Percentiles rank a stretch among this genome's conserved stretches.
Conservation (phyloP, 371 early-diverging fungal genomes). For the Haplosporangium sp. region DNA sequence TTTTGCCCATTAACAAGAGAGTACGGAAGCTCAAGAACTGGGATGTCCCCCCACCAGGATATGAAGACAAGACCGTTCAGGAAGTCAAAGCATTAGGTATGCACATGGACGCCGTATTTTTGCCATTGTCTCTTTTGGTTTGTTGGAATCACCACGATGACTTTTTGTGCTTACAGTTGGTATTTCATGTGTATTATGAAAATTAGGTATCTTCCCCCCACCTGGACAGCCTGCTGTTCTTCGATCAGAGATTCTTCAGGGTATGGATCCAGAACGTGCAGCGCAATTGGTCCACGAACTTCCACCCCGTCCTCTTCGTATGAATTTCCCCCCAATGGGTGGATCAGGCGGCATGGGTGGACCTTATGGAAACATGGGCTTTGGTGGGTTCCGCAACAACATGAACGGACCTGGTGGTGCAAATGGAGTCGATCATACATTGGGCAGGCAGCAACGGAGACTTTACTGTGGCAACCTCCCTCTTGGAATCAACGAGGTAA, state of each 20-base stretch:
- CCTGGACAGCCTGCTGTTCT: constrained; percentile 87
- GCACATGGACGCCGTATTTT: background rate
- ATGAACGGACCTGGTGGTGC: constrained; percentile 29
- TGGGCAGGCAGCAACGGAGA: constrained; percentile 79
- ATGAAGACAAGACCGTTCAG: constrained; percentile 87
- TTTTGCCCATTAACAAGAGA: constrained; percentile 84
- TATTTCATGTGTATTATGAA: background rate
- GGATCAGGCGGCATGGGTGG: constrained; percentile 31
- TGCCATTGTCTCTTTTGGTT: background rate
- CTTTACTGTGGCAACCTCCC: constrained; percentile 96
- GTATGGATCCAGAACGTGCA: constrained; percentile 58
- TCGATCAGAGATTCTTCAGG: constrained; percentile 63
- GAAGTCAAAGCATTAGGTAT: constrained; percentile 93
- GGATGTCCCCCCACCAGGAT: constrained; percentile 95
- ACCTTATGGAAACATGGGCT: constrained; percentile 41
- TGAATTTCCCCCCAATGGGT: constrained; percentile 51
- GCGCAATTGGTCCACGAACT: constrained; percentile 54
- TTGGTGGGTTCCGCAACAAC: constrained; percentile 51
- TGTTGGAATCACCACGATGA: background rate
- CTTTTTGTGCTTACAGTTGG: background rate
- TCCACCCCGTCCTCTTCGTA: constrained; percentile 53
- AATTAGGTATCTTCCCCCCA: constrained; percentile 86
- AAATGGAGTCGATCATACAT: constrained; percentile 57
- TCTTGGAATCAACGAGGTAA: constrained; percentile 78
- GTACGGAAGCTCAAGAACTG: constrained; percentile 86